phyloP scores from a whole-genome alignment of 208 protist species.

The Trypanosoma cruzi region DNA sequence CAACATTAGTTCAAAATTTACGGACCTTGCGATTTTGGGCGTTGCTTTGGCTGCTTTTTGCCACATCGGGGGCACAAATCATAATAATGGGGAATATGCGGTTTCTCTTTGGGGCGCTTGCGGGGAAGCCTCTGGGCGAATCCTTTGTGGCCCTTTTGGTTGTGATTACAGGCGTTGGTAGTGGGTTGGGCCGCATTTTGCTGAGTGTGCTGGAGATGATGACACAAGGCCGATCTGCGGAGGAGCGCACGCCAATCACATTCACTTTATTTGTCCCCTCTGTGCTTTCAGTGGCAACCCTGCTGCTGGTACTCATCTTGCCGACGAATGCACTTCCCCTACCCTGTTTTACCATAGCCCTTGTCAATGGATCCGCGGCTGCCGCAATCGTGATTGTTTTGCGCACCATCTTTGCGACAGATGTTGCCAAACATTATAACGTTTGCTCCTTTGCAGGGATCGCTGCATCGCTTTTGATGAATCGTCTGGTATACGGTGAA shows the following conservation, averaged over 20 bases:
- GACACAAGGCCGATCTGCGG: slow-evolving; percentile 17
- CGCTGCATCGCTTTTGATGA: slow-evolving; percentile 54
- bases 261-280: slow-evolving; percentile 27
- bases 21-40: slow-evolving; percentile 18
- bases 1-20: slow-evolving; percentile 20
- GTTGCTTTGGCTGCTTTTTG: slow-evolving; percentile 25
- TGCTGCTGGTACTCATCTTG: slow-evolving; percentile 20
- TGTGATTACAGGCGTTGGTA: slow-evolving; percentile 33
- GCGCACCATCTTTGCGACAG: slow-evolving; percentile 73
- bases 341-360: slow-evolving; percentile 60
- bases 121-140: slow-evolving; percentile 16
- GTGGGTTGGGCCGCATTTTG: slow-evolving; percentile 33
- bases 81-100: slow-evolving; percentile 24
- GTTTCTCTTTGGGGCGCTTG: slow-evolving; percentile 24
- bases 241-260: slow-evolving; percentile 33
- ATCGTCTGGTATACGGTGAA: slow-evolving; percentile 71
- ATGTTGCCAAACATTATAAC: slow-evolving; percentile 84
- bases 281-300: slow-evolving; percentile 8
- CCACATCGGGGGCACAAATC: slow-evolving; percentile 8
- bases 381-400: slow-evolving; percentile 74
- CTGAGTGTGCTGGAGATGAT: slow-evolving; percentile 30
- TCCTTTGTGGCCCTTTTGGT: slow-evolving; percentile 43
- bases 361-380: slow-evolving; percentile 68
- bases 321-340: slow-evolving; percentile 37
- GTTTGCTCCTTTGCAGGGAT: slow-evolving; percentile 57